phyloP scores from a whole-genome alignment of 2,329 filamentous ascomycete species.

The Pseudogymnoascus verrucosus region DNA sequence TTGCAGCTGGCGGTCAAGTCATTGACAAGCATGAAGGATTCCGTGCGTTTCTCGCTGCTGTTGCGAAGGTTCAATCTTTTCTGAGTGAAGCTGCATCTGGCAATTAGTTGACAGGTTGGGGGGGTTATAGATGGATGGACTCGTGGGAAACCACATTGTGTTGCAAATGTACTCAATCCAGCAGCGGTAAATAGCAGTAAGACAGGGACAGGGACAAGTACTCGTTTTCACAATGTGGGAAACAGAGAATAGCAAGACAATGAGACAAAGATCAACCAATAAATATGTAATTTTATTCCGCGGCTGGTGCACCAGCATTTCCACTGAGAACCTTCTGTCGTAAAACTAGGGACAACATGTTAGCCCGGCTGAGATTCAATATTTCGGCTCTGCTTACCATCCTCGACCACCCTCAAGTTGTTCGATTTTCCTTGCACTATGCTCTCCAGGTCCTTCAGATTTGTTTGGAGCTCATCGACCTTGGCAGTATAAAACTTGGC shows the following conservation, averaged over 20 bases:
- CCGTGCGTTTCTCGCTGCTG: conserved; percentile 16
- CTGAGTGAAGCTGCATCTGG: not conserved
- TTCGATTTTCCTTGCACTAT: conserved; percentile 70
- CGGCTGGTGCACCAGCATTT: conserved; percentile 30
- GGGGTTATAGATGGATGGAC: not conserved
- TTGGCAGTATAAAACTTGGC: conserved; percentile 60
- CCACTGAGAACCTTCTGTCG: conserved; percentile 43
- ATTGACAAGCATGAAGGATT: conserved; percentile 15
- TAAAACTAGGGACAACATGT: conserved; percentile 33
- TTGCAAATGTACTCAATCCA: conserved; percentile 8
- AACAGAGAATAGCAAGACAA: not conserved
- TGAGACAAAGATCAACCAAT: conserved; percentile 8
- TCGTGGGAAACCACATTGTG: not conserved
- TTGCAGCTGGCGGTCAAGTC: not conserved
- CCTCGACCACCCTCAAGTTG: conserved; percentile 80
- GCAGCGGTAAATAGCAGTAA: conserved; percentile 7
- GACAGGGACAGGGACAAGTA: not conserved
- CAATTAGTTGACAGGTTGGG: not conserved
- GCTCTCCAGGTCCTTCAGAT: conserved; percentile 59
- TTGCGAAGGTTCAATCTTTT: conserved; percentile 15
- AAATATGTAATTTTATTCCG: conserved; percentile 15
- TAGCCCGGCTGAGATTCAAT: not conserved
- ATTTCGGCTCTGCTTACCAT: conserved; percentile 49
- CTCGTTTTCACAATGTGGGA: not conserved
- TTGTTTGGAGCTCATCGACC: conserved; percentile 56